These are phyloP conservation scores for Exophiala phaeomuriformis DNA, from an alignment of 2,329 filamentous ascomycete genomes.

Conservation along the genomic window DNA sequence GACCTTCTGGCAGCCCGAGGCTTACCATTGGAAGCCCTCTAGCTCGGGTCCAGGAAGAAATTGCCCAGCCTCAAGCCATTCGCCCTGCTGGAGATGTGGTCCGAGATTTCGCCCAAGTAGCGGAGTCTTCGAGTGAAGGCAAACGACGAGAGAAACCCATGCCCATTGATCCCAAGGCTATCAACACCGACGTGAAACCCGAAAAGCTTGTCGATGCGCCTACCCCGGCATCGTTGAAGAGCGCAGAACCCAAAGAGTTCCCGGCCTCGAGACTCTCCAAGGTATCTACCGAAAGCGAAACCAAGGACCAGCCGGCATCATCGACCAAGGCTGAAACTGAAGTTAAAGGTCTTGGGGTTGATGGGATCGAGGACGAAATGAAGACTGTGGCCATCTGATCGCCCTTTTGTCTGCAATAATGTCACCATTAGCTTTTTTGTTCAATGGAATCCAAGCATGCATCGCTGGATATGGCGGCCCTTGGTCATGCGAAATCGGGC, in stretches of 20 bases:
- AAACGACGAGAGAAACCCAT: slow-evolving; percentile 32
- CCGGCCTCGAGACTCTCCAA: slow-evolving; percentile 21
- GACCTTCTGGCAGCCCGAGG: slow-evolving; percentile 39
- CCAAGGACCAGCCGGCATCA: slow-evolving; percentile 31
- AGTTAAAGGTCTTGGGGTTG: slow-evolving; percentile 34
- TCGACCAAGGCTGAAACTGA: slow-evolving; percentile 30
- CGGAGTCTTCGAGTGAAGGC: slow-evolving; percentile 28
- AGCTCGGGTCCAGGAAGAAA: slow-evolving; percentile 42
- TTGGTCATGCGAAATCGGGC: background rate
- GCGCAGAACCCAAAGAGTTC: slow-evolving; percentile 20
- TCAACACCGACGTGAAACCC: slow-evolving; percentile 20
- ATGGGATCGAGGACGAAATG: slow-evolving; percentile 38
- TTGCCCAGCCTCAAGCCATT: slow-evolving; percentile 30
- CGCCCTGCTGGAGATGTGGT: slow-evolving; percentile 32
- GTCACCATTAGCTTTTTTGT: background rate
- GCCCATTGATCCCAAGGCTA: slow-evolving; percentile 29
- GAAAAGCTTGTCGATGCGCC: slow-evolving; percentile 24
- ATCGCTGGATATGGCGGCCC: slow-evolving; percentile 16
- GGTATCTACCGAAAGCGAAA: slow-evolving; percentile 22
- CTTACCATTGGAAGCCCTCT: slow-evolving; percentile 40
- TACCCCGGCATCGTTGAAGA: slow-evolving; percentile 24
- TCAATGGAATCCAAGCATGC: background rate
- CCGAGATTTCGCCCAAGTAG: slow-evolving; percentile 31
- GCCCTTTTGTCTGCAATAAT: slow-evolving; percentile 1
- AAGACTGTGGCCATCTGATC: slow-evolving; percentile 42